Conservation (phyloP, 2,329 filamentous ascomycete genomes). For the Hypoxylon rubiginosum region DNA sequence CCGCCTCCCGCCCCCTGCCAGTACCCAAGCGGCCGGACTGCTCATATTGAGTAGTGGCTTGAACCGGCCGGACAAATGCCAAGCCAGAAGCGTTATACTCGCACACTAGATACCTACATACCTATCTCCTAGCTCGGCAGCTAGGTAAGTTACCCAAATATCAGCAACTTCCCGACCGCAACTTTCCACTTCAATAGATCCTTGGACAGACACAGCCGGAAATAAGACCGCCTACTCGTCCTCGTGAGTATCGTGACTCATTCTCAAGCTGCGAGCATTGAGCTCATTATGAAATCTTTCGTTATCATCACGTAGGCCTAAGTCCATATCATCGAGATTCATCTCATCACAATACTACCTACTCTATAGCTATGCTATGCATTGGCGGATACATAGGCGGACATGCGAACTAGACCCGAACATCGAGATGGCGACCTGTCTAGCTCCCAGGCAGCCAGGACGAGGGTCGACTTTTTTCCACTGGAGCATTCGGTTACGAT, state of each 20-base stretch:
- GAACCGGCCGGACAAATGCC: constrained; percentile 20
- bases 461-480: constrained; percentile 14
- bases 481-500: background rate
- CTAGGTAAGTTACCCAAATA: too few species aligned
- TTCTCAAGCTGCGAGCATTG: background rate
- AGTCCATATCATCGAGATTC: constrained; percentile 28
- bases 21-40: constrained; percentile 24
- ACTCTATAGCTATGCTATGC: constrained; percentile 15
- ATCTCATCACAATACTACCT: constrained; percentile 11
- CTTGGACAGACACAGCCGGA: background rate
- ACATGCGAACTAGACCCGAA: background rate
- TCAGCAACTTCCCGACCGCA: constrained; percentile 4
- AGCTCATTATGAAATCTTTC: background rate
- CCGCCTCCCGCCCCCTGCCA: constrained; percentile 20
- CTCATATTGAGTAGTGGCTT: constrained; percentile 18
- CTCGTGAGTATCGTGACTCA: constrained; percentile 4
- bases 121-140: too few species aligned
- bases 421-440: background rate
- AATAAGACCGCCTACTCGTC: constrained; percentile 1
- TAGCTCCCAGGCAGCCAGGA: too few species aligned
- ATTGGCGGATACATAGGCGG: background rate
- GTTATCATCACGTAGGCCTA: constrained; percentile 1
- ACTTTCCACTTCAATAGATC: constrained; percentile 1
- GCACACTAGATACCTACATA: constrained; percentile 10
- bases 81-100: constrained; percentile 31